Base-by-base conservation (phyloP, 1,284 basidiomycete species). In the Ceratobasidium sp. region DNA sequence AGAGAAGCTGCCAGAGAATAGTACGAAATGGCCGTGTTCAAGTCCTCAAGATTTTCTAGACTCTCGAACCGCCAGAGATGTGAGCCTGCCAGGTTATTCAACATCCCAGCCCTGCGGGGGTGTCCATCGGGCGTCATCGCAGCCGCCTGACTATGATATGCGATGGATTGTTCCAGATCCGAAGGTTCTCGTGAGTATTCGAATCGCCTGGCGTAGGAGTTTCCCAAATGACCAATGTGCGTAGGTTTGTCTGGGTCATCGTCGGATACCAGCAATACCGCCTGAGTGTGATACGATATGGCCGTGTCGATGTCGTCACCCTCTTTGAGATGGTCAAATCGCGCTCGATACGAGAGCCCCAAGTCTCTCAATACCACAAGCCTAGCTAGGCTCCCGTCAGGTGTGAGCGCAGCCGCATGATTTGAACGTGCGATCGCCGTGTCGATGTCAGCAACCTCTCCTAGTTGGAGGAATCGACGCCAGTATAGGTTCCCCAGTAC, bases 161-260 rank as follows among this genome's bases (percentile, higher is more conserved):
- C 63, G n/a, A 65, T 65, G 11, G 63, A 43, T 16, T 49, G 27
- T 6, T 65, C 31, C 48, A 65, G 8, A 24, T 65, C 63, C 27
- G 29, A 51, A n/a, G 31, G 2, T 14, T 65, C 63, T 4, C 46
- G 22, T 0, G 51, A 43, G 16, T 39, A n/a, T 46, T 65, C 46
- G 31, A 65, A 65, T 3, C 63, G 63, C n/a, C 39, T 65, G 31
- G n/a, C 29, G 39, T 65, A 29, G 8, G 48, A 65, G 48, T 65
- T 65, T 19, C 63, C 63, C 19, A 65, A 27, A 51, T 65, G 39
- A 13, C 48, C 16, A 19, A 65, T 22, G 27, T 51, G 31, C 14
- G n/a, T 37, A 4, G 43, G 48, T 19, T 56, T 56, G 27, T 16
- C 29, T 1, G 29, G 54, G 29, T 56, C 22, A 19, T 56, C 54